Evolutionary conservation across 371 early-diverging fungal genomes (phyloP).

Genomic region (Mucor lusitanicus): DNA sequence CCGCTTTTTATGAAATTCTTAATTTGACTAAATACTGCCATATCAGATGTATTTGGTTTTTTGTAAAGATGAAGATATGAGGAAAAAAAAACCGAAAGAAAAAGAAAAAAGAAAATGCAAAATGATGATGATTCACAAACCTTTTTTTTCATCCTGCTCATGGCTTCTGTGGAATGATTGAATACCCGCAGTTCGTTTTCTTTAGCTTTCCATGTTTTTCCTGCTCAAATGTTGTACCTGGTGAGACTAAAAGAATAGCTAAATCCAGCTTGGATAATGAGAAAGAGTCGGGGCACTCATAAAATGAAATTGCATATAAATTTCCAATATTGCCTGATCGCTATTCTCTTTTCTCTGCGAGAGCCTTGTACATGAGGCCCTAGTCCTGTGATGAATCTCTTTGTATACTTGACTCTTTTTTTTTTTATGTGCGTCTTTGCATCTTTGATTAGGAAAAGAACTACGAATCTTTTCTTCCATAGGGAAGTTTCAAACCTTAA

Average conservation of each 20-base stretch:
- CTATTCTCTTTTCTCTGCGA: background rate
- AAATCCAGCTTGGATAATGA: background rate
- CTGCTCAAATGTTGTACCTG: background rate
- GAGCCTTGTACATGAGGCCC: background rate
- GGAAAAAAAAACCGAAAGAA: conserved; percentile 2
- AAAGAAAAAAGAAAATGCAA: conserved; percentile 3
- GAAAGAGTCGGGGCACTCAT: background rate
- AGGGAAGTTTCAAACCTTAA: conserved; percentile 2
- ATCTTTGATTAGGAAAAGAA: background rate
- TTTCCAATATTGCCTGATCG: background rate
- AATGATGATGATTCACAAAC: conserved; percentile 1
- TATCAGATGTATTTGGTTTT: background rate
- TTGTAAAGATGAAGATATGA: conserved; percentile 5
- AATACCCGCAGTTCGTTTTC: background rate
- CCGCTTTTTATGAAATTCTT: conserved; percentile 46
- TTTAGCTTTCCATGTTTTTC: background rate
- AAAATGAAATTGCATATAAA: background rate
- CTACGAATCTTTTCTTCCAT: background rate
- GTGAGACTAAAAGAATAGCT: background rate
- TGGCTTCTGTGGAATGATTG: background rate
- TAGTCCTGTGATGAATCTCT: background rate
- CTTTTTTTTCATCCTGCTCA: background rate
- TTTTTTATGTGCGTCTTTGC: background rate
- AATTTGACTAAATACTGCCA: conserved; percentile 51
- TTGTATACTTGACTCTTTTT: background rate